phyloP scores from a whole-genome alignment of 31 red algal species.

The Porphyra umbilicalis region DNA sequence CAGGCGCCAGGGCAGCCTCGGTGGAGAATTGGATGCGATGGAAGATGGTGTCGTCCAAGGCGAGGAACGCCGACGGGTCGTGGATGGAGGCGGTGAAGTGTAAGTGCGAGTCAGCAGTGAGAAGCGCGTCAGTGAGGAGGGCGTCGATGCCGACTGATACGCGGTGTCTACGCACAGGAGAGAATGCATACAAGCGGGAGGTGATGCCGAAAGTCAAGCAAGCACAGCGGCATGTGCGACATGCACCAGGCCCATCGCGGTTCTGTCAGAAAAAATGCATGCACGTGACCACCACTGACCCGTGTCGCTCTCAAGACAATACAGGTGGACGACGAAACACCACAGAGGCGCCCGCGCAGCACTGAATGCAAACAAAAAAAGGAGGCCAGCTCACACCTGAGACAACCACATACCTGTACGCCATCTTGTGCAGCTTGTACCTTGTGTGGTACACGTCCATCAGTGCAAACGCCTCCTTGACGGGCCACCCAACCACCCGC shows the following conservation, averaged over 20 bases:
- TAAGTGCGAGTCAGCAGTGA: conserved; percentile 66
- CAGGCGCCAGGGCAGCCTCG: conserved; percentile 30
- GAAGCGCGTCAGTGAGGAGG: conserved; percentile 77
- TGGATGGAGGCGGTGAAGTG: conserved; percentile 57
- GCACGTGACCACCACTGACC: no score
- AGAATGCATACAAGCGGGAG: conserved; percentile 6
- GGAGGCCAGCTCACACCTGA: neutral
- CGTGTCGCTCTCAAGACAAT: no score
- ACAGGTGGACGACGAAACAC: no score
- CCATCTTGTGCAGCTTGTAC: conserved; percentile 33
- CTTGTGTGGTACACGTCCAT: conserved; percentile 92
- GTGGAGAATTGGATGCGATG: conserved; percentile 74
- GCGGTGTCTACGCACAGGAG: conserved; percentile 92
- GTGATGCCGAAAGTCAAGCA: neutral
- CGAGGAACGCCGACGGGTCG: conserved; percentile 60
- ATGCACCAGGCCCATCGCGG: no score
- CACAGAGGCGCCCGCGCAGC: neutral
- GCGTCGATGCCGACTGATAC: conserved; percentile 73
- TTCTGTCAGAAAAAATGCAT: no score
- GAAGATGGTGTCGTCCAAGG: conserved; percentile 62
- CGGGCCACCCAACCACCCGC: conserved; percentile 67
- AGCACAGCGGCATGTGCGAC: no score
- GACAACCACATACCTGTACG: neutral
- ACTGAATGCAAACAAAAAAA: neutral
- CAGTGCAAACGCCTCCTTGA: conserved; percentile 89